Evolutionary conservation across 768 basidiomycete species (phyloP).

Genomic region (Rhodotorula graminis): DNA sequence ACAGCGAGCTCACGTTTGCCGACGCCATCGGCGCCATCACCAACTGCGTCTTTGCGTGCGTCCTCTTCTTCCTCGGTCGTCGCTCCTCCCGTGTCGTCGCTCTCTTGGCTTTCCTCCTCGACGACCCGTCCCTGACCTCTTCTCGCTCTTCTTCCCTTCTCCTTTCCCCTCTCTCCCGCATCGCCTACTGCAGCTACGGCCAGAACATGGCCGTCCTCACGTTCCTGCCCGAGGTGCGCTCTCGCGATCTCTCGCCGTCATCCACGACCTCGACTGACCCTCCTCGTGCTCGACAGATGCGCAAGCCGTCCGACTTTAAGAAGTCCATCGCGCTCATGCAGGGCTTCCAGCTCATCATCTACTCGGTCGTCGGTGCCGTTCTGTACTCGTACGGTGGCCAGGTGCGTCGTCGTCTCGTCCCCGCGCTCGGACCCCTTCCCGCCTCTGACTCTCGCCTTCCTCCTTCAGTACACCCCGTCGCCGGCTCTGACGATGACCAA

Average conservation of each 20-base stretch:
- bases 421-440: too few species aligned
- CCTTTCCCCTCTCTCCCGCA: too few species aligned
- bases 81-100: too few species aligned
- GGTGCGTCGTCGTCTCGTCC: not conserved
- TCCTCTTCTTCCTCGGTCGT: not conserved
- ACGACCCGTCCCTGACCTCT: too few species aligned
- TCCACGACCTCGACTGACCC: too few species aligned
- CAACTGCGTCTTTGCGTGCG: conserved; percentile 8
- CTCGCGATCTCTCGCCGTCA: too few species aligned
- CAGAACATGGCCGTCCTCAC: conserved; percentile 16
- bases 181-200: not conserved
- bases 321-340: not conserved
- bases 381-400: conserved; percentile 9
- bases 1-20: not conserved
- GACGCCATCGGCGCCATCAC: conserved; percentile 1
- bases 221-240: conserved; percentile 6
- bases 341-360: conserved; percentile 8
- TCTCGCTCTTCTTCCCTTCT: too few species aligned
- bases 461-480: not conserved
- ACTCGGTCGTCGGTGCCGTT: conserved; percentile 14
- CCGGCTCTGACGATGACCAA: conserved; percentile 5
- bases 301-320: not conserved
- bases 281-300: not conserved
- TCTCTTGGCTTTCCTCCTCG: too few species aligned
- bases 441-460: not conserved